These are phyloP conservation scores for Lactarius tabidus DNA, from an alignment of 768 basidiomycete genomes.

Conservation along the genomic window DNA sequence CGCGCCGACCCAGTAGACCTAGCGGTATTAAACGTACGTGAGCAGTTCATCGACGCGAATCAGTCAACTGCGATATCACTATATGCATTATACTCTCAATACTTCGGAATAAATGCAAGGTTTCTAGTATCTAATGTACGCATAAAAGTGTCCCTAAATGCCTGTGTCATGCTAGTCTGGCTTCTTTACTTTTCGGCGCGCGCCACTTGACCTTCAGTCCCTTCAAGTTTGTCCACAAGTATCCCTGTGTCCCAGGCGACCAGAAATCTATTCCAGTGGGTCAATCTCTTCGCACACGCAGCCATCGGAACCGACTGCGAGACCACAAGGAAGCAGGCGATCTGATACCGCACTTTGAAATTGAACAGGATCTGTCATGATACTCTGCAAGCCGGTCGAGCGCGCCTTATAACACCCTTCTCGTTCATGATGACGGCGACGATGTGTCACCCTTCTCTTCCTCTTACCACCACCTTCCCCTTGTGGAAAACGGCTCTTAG, in stretches of 20 bases:
- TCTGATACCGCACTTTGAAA: constrained; percentile 36
- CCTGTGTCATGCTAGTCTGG: too few relatives aligned
- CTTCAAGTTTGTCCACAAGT: too few relatives aligned
- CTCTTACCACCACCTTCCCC: too few relatives aligned
- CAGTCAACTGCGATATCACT: constrained; percentile 37
- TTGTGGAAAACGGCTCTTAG: too few relatives aligned
- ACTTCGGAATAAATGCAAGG: too few relatives aligned
- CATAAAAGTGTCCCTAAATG: too few relatives aligned
- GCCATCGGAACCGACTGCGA: constrained; percentile 55
- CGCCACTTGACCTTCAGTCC: too few relatives aligned
- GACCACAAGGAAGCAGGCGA: constrained; percentile 49
- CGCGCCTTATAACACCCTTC: constrained; percentile 58
- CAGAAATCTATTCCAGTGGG: constrained; percentile 59
- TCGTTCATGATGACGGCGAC: constrained; percentile 64
- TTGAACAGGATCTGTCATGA: constrained; percentile 50
- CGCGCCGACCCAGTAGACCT: constrained; percentile 44
- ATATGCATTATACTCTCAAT: too few relatives aligned
- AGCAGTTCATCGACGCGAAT: constrained; percentile 36
- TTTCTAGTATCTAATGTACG: too few relatives aligned
- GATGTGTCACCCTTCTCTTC: constrained; percentile 71
- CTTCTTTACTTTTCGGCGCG: too few relatives aligned
- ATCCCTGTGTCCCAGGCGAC: constrained; percentile 69
- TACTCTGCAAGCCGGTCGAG: constrained; percentile 58
- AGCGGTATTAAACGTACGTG: constrained; percentile 39
- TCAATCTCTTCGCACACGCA: constrained; percentile 54